Base-by-base conservation (phyloP, 208 protist genomes). In the Trypanosoma congolense region DNA sequence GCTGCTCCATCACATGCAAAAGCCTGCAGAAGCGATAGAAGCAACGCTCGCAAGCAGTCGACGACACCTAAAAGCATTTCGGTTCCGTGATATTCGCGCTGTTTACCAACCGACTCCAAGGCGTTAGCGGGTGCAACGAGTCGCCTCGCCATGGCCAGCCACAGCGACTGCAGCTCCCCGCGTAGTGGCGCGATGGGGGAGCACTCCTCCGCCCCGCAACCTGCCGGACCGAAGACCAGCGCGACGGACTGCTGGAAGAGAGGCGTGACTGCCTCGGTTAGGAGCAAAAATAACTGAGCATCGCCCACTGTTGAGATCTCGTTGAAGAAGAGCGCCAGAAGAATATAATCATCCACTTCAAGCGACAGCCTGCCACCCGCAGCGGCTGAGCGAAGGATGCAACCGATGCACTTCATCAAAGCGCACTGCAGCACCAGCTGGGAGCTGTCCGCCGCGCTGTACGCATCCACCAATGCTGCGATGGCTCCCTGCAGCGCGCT, bases 321-420 rank as follows among this genome's bases (percentile, higher is more conserved):
- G 56, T 77, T 76, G 29, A 88, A 63, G 41, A 88, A 83, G 58
- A 88, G 69, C n/a, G 67, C 54, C 4, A 84, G 35, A 19, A 82
- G 60, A 46, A 84, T 65, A 33, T 70, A 67, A 49, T 81, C 80
- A 9, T 83, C 80, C 3, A 58, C 16, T 0, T 43, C 61, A 1
- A 85, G 58, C 10, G 26, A 8, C 51, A 31, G 69, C 12, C 6
- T 35, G 6, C 28, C 48, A 18, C 48, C 33, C 19, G 12, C 21
- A 24, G 9, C 48, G 12, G 6, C 18, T 2, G 10, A 41, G 16
- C 72, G 61, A 29, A 56, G 21, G 14, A 73, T 28, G 25, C 4
- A 51, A 10, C 49, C 72, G 18, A 84, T 59, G 19, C 60, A 63
- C 28, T 60, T 60, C 38, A 77, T 60, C 5, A 80, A 36, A 18